Evolutionary conservation across 169 alveolate species (phyloP).

Genomic region (Babesia gibsoni): DNA sequence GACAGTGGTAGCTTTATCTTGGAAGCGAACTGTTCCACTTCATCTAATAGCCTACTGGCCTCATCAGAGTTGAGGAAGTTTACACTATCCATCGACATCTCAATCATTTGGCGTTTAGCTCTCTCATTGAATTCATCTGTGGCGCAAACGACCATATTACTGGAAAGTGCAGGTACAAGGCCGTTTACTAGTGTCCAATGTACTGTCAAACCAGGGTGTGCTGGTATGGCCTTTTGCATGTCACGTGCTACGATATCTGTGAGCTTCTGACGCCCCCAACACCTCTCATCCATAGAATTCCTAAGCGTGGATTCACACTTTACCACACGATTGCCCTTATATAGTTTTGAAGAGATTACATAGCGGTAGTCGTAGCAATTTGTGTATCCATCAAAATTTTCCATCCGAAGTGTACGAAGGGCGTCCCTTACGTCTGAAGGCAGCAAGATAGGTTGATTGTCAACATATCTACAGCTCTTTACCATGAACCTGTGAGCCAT

Average conservation of each 20-base stretch:
- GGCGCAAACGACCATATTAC: conserved; percentile 30
- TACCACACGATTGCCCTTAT: conserved; percentile 60
- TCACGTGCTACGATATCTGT: conserved; percentile 48
- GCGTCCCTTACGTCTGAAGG: conserved; percentile 59
- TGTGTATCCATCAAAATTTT: conserved; percentile 53
- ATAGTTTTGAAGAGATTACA: conserved; percentile 53
- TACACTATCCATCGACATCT: conserved; percentile 11
- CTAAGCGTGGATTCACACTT: conserved; percentile 56
- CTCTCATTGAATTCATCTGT: conserved; percentile 35
- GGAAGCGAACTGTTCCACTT: conserved; percentile 14
- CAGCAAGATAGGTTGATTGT: conserved; percentile 20
- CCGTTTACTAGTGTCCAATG: conserved; percentile 58
- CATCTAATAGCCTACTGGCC: conserved; percentile 24
- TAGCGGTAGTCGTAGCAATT: conserved; percentile 60
- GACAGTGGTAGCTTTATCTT: conserved; percentile 14
- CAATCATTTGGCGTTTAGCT: conserved; percentile 12
- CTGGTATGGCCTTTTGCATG: conserved; percentile 56
- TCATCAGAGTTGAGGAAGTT: conserved; percentile 37
- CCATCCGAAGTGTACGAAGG: conserved; percentile 50
- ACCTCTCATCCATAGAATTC: conserved; percentile 24
- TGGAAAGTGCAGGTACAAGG: conserved; percentile 42
- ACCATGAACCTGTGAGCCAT: conserved; percentile 45
- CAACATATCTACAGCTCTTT: conserved; percentile 36
- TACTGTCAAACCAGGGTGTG: conserved; percentile 61
- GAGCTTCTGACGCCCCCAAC: conserved; percentile 57